A percentile compares a stretch with the other conserved stretches of the same genome.
Evolutionary conservation across 441 rosid species (phyloP).

Genomic region (Adansonia rubrostipa): DNA sequence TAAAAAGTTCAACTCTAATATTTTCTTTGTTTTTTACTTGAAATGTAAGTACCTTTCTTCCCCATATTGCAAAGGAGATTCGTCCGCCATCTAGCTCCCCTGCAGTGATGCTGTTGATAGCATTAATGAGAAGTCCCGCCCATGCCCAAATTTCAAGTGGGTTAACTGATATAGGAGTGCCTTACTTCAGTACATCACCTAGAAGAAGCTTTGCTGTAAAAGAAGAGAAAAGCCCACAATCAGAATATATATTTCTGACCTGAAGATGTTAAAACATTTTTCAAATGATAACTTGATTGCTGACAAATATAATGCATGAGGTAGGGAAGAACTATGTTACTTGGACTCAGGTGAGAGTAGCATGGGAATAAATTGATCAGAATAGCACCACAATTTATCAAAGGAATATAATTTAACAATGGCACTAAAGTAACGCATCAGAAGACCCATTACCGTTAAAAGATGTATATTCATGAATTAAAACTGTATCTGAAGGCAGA

Average conservation of each 20-base stretch:
- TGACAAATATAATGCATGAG: background rate
- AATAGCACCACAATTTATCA: background rate
- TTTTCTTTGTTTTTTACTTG: background rate
- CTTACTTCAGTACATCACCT: conserved; percentile 74
- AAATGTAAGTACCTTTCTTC: conserved; percentile 78
- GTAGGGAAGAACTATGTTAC: background rate
- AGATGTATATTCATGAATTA: background rate
- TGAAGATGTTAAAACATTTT: too few relatives aligned
- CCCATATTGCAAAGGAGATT: conserved; percentile 87
- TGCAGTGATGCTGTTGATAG: conserved; percentile 92
- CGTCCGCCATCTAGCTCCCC: conserved; percentile 93
- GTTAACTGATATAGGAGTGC: conserved; percentile 77
- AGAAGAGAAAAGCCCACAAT: conserved; percentile 20
- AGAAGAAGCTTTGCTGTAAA: conserved; percentile 72
- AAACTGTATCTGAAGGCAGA: background rate
- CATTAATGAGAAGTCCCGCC: conserved; percentile 95
- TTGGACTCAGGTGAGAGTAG: too few relatives aligned
- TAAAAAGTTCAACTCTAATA: too few relatives aligned
- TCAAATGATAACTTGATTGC: background rate
- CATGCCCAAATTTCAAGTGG: conserved; percentile 94
- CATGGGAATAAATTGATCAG: background rate
- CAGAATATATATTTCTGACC: background rate
- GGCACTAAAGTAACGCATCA: background rate
- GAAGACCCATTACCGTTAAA: too few relatives aligned
- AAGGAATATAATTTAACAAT: background rate